Conservation (phyloP, 2,329 filamentous ascomycete species). For the Fusarium sp. region DNA sequence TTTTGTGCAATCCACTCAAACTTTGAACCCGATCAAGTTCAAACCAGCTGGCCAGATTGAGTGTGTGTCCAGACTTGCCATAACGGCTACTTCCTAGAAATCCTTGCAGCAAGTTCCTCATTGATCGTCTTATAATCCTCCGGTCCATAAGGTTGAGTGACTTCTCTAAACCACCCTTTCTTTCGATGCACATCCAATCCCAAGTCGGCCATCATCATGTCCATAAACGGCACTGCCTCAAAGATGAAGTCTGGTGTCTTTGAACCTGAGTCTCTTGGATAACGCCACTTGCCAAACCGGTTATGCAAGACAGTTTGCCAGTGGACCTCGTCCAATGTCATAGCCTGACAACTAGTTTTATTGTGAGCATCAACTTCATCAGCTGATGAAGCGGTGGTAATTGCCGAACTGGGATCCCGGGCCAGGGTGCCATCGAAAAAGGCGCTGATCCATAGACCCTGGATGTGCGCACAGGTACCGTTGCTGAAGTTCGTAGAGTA, state of each 20-base stretch:
- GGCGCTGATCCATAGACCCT: conserved; percentile 9
- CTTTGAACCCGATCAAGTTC: no score
- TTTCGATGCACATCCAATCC: conserved; percentile 1
- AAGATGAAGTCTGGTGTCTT: conserved; percentile 2
- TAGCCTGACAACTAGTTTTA: background rate
- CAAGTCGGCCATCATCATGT: conserved; percentile 15
- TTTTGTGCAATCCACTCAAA: no score
- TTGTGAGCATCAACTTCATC: background rate
- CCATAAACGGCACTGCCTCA: conserved; percentile 4
- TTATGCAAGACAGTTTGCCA: background rate
- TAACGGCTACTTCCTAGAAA: no score
- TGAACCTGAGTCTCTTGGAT: conserved; percentile 3
- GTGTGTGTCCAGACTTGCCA: no score
- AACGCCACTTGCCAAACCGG: conserved; percentile 11
- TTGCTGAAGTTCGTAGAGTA: conserved; percentile 13
- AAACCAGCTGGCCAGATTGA: no score
- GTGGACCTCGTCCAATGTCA: background rate
- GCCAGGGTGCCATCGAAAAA: background rate
- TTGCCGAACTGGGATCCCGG: background rate
- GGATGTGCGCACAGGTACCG: background rate
- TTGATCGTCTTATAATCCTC: background rate
- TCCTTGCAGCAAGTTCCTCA: background rate
- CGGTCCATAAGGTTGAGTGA: background rate
- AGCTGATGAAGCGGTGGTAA: background rate
- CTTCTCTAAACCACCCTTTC: conserved; percentile 1